Conservation (phyloP, 163 green algal genomes). For the Chloromonas sp. region DNA sequence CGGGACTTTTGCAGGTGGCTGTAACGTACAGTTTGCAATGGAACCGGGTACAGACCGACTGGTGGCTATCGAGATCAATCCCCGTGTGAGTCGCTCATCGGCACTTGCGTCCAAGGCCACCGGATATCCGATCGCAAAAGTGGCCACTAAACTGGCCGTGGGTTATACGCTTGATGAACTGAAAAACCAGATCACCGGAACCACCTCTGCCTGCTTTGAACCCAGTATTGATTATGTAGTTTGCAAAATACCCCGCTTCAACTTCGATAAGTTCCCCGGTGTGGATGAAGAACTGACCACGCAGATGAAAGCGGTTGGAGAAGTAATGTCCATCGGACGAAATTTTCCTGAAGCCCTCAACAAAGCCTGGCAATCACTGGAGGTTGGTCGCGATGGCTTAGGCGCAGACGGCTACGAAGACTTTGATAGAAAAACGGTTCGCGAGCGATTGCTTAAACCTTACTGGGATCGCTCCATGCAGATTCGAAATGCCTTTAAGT, state of each 20-base stretch:
- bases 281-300: constrained; percentile 83
- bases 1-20: constrained; percentile 95
- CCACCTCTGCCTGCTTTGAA: constrained; percentile 95
- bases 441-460: constrained; percentile 81
- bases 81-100: constrained; percentile 86
- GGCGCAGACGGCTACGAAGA: constrained; percentile 65
- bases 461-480: constrained; percentile 86
- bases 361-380: constrained; percentile 58
- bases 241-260: constrained; percentile 95
- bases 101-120: constrained; percentile 96
- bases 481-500: constrained; percentile 78
- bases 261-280: constrained; percentile 98
- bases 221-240: constrained; percentile 98
- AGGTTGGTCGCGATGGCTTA: constrained; percentile 76
- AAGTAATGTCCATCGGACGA: constrained; percentile 96
- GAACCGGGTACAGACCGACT: constrained; percentile 85
- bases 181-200: constrained; percentile 96
- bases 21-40: constrained; percentile 87
- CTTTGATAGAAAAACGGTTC: constrained; percentile 60
- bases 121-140: constrained; percentile 87
- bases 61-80: constrained; percentile 99
- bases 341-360: constrained; percentile 89
- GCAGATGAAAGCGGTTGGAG: constrained; percentile 96
- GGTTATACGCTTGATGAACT: constrained; percentile 89
- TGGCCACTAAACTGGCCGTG: constrained; percentile 84